Percentiles rank a stretch among this genome's conserved stretches.
phyloP scores from a whole-genome alignment of 2,329 filamentous ascomycete species.

The Fusarium nanum region DNA sequence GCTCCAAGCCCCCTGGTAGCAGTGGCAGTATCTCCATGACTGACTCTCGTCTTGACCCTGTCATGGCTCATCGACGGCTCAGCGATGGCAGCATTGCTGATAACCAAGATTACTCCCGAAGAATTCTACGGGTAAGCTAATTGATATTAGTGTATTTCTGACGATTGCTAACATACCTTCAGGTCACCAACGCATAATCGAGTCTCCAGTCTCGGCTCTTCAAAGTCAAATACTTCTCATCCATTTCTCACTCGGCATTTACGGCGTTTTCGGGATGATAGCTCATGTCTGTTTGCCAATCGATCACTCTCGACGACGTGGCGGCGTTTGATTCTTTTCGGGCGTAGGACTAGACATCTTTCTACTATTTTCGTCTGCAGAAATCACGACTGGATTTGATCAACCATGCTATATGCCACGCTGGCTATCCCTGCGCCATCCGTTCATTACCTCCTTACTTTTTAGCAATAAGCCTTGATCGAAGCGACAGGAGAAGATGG shows the following conservation, averaged over 20 bases:
- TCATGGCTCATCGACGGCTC: conserved; percentile 84
- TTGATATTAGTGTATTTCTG: background rate
- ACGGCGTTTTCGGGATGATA: conserved; percentile 57
- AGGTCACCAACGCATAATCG: conserved; percentile 71
- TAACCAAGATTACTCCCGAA: conserved; percentile 95
- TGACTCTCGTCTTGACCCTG: conserved; percentile 87
- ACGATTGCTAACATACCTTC: conserved; percentile 26
- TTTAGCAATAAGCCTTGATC: conserved; percentile 43
- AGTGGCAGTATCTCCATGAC: conserved; percentile 76
- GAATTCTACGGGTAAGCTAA: conserved; percentile 88
- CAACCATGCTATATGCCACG: conserved; percentile 43
- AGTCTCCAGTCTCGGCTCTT: conserved; percentile 21
- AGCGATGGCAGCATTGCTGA: conserved; percentile 97
- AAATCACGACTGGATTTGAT: conserved; percentile 50
- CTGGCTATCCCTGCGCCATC: conserved; percentile 53
- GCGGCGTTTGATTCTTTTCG: conserved; percentile 53
- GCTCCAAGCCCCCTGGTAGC: conserved; percentile 70
- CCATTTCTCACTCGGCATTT: conserved; percentile 52
- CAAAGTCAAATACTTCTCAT: conserved; percentile 3
- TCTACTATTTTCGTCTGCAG: conserved; percentile 45
- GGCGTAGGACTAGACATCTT: conserved; percentile 54
- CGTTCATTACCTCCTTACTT: conserved; percentile 53
- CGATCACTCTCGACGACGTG: conserved; percentile 49
- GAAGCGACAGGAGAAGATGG: conserved; percentile 45
- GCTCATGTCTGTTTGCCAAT: conserved; percentile 53